Evolutionary conservation across 257 asterid species (phyloP).

Genomic region (Hygrophila difformis): DNA sequence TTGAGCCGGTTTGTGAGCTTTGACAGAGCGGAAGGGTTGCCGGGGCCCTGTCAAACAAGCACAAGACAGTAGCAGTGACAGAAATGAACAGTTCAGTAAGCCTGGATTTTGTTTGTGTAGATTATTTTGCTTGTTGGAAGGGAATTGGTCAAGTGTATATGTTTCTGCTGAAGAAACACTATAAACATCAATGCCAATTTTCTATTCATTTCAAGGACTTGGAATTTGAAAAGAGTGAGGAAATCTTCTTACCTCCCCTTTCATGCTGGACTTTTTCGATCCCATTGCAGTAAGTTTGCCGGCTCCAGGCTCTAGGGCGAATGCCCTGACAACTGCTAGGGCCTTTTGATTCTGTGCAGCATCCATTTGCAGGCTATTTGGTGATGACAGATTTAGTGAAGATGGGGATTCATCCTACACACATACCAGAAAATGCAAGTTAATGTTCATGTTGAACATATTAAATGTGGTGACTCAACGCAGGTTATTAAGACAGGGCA

Average conservation of each 20-base stretch:
- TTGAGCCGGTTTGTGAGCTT: constrained; percentile 84
- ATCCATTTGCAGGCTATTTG: constrained; percentile 23
- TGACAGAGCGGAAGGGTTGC: constrained; percentile 66
- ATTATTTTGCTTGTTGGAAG: no score
- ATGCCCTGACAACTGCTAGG: constrained; percentile 14
- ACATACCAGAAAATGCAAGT: constrained; percentile 9
- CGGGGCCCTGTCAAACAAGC: constrained; percentile 46
- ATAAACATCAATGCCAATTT: no score
- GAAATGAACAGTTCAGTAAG: constrained; percentile 3
- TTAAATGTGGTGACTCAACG: no score
- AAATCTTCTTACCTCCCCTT: constrained; percentile 44
- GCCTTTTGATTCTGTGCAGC: constrained; percentile 23
- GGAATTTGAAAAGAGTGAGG: constrained; percentile 4
- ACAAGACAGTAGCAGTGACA: no score
- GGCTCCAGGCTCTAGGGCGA: no score
- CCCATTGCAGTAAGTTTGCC: constrained; percentile 18
- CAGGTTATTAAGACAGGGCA: neutral
- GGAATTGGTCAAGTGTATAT: no score
- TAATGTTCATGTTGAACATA: neutral
- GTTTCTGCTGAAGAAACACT: no score
- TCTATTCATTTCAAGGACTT: no score
- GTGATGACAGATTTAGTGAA: constrained; percentile 17
- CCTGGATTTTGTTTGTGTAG: no score
- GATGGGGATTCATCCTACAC: constrained; percentile 28
- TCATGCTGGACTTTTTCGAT: constrained; percentile 43